phyloP scores from a whole-genome alignment of 208 protist genomes.

The Angomonas ambiguus region DNA sequence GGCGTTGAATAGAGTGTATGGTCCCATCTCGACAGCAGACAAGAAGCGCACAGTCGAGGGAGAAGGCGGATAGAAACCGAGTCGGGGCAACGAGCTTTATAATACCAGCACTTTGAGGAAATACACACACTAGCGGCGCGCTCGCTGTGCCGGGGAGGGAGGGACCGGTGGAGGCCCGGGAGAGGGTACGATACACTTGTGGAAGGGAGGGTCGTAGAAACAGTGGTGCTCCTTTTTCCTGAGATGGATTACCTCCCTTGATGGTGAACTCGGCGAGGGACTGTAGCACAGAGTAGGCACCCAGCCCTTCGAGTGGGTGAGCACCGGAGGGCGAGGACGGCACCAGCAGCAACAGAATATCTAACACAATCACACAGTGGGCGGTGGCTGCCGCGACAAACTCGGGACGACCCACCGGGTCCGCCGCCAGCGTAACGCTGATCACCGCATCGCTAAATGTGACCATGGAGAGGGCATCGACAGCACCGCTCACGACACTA shows the following conservation, averaged over 20 bases:
- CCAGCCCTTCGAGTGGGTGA: background rate
- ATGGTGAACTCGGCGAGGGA: background rate
- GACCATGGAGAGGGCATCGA: background rate
- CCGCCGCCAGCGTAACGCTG: constrained; percentile 47
- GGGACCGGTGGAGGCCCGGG: too few species aligned
- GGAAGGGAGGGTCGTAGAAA: constrained; percentile 54
- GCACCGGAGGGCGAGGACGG: background rate
- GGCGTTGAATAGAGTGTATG: constrained; percentile 56
- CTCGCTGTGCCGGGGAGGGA: too few species aligned
- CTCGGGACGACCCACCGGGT: constrained; percentile 57
- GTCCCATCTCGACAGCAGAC: constrained; percentile 49
- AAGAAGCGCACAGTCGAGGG: constrained; percentile 58
- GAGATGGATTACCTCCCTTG: too few species aligned
- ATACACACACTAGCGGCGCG: background rate
- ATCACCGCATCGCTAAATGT: constrained; percentile 29
- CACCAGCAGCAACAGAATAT: constrained; percentile 24
- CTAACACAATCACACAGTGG: constrained; percentile 35
- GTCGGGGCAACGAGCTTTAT: background rate
- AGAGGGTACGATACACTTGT: constrained; percentile 22
- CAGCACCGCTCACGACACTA: constrained; percentile 14
- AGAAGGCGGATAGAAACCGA: constrained; percentile 27
- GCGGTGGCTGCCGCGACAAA: constrained; percentile 49
- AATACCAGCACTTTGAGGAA: background rate
- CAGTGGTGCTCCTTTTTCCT: constrained; percentile 32
- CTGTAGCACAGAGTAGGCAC: background rate